A percentile compares a stretch with the other conserved stretches of the same genome.
phyloP scores from a whole-genome alignment of 1,284 basidiomycete genomes.

The Takashimella tepidaria region DNA sequence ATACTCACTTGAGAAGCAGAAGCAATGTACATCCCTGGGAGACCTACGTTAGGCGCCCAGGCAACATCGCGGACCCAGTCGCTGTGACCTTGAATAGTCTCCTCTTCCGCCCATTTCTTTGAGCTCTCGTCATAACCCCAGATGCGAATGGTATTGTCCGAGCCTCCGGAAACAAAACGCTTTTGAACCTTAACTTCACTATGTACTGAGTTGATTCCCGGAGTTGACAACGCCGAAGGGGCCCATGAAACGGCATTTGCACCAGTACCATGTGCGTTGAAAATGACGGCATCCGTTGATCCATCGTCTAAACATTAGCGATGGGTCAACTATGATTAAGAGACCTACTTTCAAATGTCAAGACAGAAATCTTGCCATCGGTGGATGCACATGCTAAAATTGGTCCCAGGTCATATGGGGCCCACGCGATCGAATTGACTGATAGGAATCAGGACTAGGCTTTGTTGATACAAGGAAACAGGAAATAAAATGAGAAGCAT shows the following conservation, averaged over 20 bases:
- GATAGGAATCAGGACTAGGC: constrained; percentile 1
- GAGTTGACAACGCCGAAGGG: constrained; percentile 62
- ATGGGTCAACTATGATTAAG: not conserved
- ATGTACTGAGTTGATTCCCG: constrained; percentile 7
- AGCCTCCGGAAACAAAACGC: constrained; percentile 90
- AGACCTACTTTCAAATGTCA: constrained; percentile 88
- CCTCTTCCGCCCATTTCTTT: constrained; percentile 79
- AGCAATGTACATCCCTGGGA: constrained; percentile 90
- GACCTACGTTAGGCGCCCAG: constrained; percentile 94
- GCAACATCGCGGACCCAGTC: constrained; percentile 99
- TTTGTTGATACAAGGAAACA: not conserved
- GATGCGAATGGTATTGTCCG: constrained; percentile 91
- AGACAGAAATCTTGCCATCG: constrained; percentile 93
- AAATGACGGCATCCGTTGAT: constrained; percentile 91
- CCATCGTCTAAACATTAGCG: constrained; percentile 67
- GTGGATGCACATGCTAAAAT: constrained; percentile 97
- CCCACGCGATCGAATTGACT: constrained; percentile 97
- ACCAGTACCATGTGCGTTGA: constrained; percentile 91
- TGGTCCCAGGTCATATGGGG: constrained; percentile 93
- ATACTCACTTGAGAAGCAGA: constrained; percentile 76
- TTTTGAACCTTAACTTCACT: constrained; percentile 49
- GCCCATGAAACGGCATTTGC: constrained; percentile 99
- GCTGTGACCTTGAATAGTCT: constrained; percentile 79
- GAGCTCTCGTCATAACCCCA: constrained; percentile 63
- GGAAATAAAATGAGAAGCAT: not conserved